These are phyloP conservation scores for Leishmania arabica DNA, from an alignment of 208 protist species.

Conservation along the genomic window DNA sequence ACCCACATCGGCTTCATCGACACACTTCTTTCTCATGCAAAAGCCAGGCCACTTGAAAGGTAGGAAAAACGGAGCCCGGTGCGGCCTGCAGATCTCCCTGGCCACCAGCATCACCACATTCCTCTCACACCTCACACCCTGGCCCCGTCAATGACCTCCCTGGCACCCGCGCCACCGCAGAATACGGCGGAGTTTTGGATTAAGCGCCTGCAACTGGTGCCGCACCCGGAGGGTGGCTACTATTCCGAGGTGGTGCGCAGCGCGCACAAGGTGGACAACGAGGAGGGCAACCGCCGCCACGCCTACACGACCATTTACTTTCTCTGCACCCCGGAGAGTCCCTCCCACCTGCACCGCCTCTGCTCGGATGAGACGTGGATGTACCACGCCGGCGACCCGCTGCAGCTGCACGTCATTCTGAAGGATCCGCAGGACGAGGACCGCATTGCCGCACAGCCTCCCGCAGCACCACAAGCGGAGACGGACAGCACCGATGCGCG, in stretches of 20 bases:
- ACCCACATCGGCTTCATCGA: neutral
- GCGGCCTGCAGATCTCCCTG: neutral
- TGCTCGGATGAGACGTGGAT: slow-evolving; percentile 55
- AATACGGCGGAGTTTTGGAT: slow-evolving; percentile 42
- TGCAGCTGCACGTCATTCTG: slow-evolving; percentile 47
- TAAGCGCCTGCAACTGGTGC: slow-evolving; percentile 35
- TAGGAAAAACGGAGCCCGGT: too few relatives aligned
- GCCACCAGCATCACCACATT: neutral
- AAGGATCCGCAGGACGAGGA: slow-evolving; percentile 28
- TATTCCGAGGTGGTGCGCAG: slow-evolving; percentile 32
- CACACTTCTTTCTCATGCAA: too few relatives aligned
- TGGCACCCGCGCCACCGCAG: neutral
- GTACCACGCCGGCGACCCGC: slow-evolving; percentile 45
- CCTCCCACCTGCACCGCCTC: slow-evolving; percentile 61
- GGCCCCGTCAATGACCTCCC: neutral
- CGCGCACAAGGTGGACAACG: slow-evolving; percentile 28
- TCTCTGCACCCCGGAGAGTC: slow-evolving; percentile 41
- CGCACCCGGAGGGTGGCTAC: slow-evolving; percentile 55
- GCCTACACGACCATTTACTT: slow-evolving; percentile 65
- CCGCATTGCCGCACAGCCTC: slow-evolving; percentile 17
- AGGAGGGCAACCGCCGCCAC: slow-evolving; percentile 18
- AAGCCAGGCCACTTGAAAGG: too few relatives aligned
- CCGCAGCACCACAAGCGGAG: neutral
- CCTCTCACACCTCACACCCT: neutral
- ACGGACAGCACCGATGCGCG: slow-evolving; percentile 1